Percentiles rank a stretch among this genome's conserved stretches.
Conservation (phyloP, 768 basidiomycete species). For the Calocera cornea region DNA sequence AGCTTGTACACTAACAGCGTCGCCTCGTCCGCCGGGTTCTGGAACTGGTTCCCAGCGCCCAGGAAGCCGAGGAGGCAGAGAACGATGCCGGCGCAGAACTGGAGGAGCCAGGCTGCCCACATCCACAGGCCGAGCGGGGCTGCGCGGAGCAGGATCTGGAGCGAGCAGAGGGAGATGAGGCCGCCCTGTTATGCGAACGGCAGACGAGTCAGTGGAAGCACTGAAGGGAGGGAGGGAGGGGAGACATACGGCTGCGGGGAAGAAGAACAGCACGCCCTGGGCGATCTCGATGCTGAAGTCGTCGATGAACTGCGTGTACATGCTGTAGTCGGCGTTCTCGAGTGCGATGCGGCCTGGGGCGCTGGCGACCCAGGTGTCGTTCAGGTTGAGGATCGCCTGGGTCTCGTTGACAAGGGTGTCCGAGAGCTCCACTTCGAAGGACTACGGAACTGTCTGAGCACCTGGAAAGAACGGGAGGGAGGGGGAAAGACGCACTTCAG, state of each 20-base stretch:
- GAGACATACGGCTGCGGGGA: not conserved
- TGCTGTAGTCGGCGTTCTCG: not conserved
- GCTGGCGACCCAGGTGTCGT: not conserved
- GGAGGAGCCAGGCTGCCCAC: not conserved
- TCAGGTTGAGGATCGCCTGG: not conserved
- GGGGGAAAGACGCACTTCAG: not conserved
- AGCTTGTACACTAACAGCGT: not conserved
- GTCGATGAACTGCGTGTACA: not conserved
- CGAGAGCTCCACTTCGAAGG: conserved; percentile 2
- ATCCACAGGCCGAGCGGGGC: not conserved
- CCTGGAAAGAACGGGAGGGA: not conserved
- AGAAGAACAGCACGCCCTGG: conserved; percentile 1
- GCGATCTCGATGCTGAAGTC: not conserved
- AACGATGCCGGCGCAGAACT: not conserved
- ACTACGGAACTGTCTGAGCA: not conserved
- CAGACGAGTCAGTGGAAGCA: not conserved
- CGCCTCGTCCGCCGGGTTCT: not conserved
- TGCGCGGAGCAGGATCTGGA: not conserved
- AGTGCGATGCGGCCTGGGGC: not conserved
- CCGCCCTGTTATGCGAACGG: not conserved
- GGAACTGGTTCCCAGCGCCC: not conserved
- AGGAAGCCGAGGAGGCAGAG: not conserved
- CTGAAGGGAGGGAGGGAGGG: not conserved
- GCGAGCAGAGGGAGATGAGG: not conserved
- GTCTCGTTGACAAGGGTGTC: not conserved